A percentile compares a stretch with the other conserved stretches of the same genome.
These are phyloP conservation scores for Suillus sp. DNA, from an alignment of 768 basidiomycete genomes.

Conservation along the genomic window DNA sequence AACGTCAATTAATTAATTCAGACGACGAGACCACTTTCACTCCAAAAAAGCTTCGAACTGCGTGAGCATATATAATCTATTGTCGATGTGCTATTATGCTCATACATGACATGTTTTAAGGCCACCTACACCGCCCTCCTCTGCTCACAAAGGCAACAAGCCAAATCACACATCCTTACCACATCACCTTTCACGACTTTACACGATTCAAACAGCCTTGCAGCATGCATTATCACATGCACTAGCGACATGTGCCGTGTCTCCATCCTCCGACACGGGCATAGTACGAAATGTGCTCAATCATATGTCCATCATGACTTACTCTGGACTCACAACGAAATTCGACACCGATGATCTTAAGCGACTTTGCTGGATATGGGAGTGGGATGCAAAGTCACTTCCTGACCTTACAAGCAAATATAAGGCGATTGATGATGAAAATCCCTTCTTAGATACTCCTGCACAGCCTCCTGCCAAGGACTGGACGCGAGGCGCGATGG, in stretches of 20 bases:
- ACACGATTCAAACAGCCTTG: constrained; percentile 64
- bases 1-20: constrained; percentile 52
- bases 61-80: constrained; percentile 40
- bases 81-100: constrained; percentile 4
- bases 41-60: constrained; percentile 67
- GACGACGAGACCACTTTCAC: constrained; percentile 58
- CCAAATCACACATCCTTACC: constrained; percentile 45
- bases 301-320: constrained; percentile 69
- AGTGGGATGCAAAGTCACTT: constrained; percentile 67
- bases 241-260: constrained; percentile 78
- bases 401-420: constrained; percentile 24
- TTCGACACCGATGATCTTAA: constrained; percentile 71
- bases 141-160: constrained; percentile 39
- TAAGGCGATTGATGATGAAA: constrained; percentile 55
- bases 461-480: constrained; percentile 49
- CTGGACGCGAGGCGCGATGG: constrained; percentile 83
- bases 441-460: constrained; percentile 65
- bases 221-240: constrained; percentile 86
- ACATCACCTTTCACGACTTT: constrained; percentile 59
- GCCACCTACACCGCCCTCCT: constrained; percentile 61
- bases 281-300: constrained; percentile 78
- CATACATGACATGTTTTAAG: constrained; percentile 33
- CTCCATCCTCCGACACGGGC: constrained; percentile 75
- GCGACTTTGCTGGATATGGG: constrained; percentile 87
- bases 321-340: constrained; percentile 63